Evolutionary conservation across 306 rosid genomes (phyloP).

Genomic region (Myrica gale): DNA sequence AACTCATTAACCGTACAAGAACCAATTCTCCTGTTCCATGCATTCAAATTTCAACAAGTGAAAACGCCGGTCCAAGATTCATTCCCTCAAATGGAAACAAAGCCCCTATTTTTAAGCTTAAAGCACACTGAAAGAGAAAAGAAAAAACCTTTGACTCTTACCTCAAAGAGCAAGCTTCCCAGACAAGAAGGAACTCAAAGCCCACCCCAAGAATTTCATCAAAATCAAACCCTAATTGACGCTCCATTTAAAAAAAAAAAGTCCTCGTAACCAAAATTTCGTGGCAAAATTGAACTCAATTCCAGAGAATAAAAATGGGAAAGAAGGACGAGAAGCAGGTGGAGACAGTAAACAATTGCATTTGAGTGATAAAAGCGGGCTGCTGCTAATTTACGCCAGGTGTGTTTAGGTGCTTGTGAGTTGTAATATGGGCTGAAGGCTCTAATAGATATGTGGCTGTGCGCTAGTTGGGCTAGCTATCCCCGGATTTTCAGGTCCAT

Average conservation of each 20-base stretch:
- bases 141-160: constrained; percentile 25
- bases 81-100: background rate
- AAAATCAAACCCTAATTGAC: background rate
- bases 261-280: background rate
- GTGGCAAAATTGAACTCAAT: constrained; percentile 2
- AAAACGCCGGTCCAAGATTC: background rate
- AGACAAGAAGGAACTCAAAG: constrained; percentile 9
- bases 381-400: constrained; percentile 28
- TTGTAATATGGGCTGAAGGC: background rate
- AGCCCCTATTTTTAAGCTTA: constrained; percentile 4
- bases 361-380: constrained; percentile 23
- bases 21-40: background rate
- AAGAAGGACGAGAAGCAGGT: background rate
- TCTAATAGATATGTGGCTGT: no score
- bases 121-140: constrained; percentile 11
- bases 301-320: constrained; percentile 9
- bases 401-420: background rate
- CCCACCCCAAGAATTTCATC: background rate
- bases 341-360: background rate
- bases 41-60: background rate
- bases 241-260: background rate
- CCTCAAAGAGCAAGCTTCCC: constrained; percentile 16
- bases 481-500: no score
- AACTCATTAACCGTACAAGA: background rate
- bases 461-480: no score